Evolutionary conservation across 108 stramenopile species (phyloP), one percentile per base, ranked within the genome.

Genomic region (Licmophora abbreviata): DNA sequence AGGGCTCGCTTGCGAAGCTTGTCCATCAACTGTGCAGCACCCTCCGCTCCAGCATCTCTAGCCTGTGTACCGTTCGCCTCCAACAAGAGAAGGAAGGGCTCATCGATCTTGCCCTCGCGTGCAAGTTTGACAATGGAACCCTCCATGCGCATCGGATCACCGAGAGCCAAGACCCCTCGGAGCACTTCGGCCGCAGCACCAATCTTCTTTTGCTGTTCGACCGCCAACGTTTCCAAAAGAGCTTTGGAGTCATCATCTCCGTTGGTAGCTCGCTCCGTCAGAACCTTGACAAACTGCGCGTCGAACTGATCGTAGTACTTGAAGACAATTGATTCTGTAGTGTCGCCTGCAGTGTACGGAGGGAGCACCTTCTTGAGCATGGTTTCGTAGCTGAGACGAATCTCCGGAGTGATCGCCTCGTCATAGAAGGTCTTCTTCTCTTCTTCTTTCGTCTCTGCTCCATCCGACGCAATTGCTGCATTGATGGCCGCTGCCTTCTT

Each of bases 91-190:
- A 93, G 59, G 52, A 93, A 84, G 0, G 84, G 65, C 54, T 86
- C 86, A 59, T 93, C 91, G 43, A 88, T 63, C 29, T 71, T 72
- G 29, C 82, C 85, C 48, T 84, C 82, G 37, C 71, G 68, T 15
- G 69, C 82, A 49, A 88, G 51, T 57, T 73, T 79, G 27, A 92
- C 69, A 38, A 92, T 79, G 21, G 73, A 76, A 8, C 90, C 90
- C 60, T 87, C 85, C 90, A 92, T 92, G 32, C 72, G 70, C 79
- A 74, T 79, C n/a, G 85, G 89, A 22, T 87, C 85, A 18, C 90
- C 85, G 53, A 73, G 40, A 22, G 83, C 61, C 18, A 87, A 64
- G 21, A 92, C 78, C 10, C 47, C 43, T 49, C 81, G 85, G 17
- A 87, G 54, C 23, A 57, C 48, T 34, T 78, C 81, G 4, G 90